Conservation (phyloP, 176 grass and related monocot species). For the Puya raimondii region DNA sequence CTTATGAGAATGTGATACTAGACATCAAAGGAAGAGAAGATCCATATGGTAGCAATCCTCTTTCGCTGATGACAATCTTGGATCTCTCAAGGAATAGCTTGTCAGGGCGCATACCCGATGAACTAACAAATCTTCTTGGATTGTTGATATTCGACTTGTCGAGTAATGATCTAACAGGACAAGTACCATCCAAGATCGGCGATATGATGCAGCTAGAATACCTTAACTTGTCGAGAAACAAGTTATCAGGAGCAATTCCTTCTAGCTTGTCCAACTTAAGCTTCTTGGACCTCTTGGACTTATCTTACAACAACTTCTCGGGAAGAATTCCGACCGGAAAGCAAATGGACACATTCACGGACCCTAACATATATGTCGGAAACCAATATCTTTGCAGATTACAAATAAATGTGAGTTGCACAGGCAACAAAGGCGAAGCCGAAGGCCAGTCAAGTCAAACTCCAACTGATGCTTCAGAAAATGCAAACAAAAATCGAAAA, state of each 20-base stretch:
- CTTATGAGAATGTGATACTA: no score
- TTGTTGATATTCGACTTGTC: slow-evolving; percentile 8
- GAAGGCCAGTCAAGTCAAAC: no score
- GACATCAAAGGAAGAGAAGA: no score
- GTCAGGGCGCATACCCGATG: not conserved
- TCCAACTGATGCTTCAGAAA: no score
- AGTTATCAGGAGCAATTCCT: slow-evolving; percentile 8
- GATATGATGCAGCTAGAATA: not conserved
- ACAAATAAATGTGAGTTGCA: not conserved
- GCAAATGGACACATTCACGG: not conserved
- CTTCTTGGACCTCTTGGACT: not conserved
- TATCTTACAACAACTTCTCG: not conserved
- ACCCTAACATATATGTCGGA: not conserved
- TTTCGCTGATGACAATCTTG: no score
- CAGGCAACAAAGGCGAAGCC: not conserved
- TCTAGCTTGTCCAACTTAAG: not conserved
- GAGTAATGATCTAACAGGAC: not conserved
- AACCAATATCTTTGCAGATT: not conserved
- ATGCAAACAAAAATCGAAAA: no score
- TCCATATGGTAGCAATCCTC: no score
- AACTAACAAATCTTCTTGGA: not conserved
- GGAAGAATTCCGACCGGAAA: not conserved
- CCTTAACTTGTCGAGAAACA: not conserved
- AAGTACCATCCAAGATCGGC: not conserved
- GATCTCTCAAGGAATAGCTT: not conserved